These are phyloP conservation scores for Emydomyces testavorans DNA, from an alignment of 2,329 filamentous ascomycete genomes.

Conservation along the genomic window DNA sequence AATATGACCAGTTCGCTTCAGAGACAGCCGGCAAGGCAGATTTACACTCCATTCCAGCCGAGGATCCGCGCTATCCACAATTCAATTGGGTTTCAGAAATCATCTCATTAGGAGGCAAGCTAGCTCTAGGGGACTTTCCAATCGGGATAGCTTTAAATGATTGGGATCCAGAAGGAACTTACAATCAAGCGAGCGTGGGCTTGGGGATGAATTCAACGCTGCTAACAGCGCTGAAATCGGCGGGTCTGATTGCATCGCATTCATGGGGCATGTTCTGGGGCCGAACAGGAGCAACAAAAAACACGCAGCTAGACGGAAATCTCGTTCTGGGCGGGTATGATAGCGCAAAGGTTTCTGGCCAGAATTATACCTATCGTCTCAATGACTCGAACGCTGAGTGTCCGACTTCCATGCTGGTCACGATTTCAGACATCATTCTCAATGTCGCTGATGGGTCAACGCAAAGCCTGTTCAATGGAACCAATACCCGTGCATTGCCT, in stretches of 20 bases:
- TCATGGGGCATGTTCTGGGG: constrained; percentile 15
- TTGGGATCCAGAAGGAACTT: not conserved
- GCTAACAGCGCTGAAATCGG: not conserved
- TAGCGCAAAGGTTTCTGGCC: constrained; percentile 11
- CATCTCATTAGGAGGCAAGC: not conserved
- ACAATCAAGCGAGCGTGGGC: constrained; percentile 1
- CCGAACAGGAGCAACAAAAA: constrained; percentile 8
- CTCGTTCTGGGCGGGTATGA: constrained; percentile 15
- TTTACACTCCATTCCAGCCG: not conserved
- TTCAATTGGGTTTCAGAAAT: constrained; percentile 5
- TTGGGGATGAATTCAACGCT: constrained; percentile 8
- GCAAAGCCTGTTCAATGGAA: not conserved
- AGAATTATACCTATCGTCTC: constrained; percentile 2
- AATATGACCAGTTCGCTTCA: constrained; percentile 2
- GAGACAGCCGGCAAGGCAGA: not conserved
- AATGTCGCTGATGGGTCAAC: not conserved
- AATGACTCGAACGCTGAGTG: constrained; percentile 2
- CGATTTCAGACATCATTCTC: constrained; percentile 10
- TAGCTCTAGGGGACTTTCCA: not conserved
- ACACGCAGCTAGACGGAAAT: constrained; percentile 12
- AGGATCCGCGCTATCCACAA: not conserved
- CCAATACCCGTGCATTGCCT: constrained; percentile 20
- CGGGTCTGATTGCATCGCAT: constrained; percentile 9
- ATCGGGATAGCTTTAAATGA: constrained; percentile 2
- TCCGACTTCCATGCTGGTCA: constrained; percentile 9